Evolutionary conservation across 257 asterid genomes (phyloP), one percentile per base, ranked within the genome.

Genomic region (Primulina eburnea): DNA sequence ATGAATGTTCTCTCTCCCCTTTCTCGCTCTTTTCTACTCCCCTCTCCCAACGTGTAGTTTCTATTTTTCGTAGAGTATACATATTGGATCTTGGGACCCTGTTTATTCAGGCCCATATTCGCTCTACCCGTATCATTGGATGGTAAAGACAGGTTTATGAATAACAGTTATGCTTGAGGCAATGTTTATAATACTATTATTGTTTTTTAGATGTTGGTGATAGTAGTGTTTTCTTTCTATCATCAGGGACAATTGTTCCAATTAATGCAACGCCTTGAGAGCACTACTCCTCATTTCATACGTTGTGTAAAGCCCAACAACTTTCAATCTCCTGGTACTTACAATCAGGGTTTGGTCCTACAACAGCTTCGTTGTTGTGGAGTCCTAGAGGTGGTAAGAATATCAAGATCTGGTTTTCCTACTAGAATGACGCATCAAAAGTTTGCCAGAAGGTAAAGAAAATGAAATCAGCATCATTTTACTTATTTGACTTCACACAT

Each of bases 231-330:
- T 66, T 38, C 60, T 68, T 78, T 55, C 43, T 53, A 5, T 62
- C 60, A 33, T 60, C 83, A 93, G 99, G 82, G 95, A 62, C 97
- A 94, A 84, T 69, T 94, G 59, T 91, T 89, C 82, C 95, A 88
- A 82, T 73, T 94, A 80, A 91, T 94, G 99, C 95, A 91, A 81
- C 93, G 96, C 26, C 89, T 94, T 60, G 97, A 83, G 86, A 91
- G 73, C 74, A 94, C 99, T 5, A 91, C 97, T 20, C 94, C 99
- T 24, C 99, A 94, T 88, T 94, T 94, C 79, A 84, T 94, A 74
- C 99, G 99, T 65, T 94, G 99, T 79, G 83, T 94, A 80, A 94
- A 94, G 88, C 96, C 99, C 75, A 94, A 91, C 79, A 86, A 88
- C 79, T 73, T 76, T 69, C 95, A 87, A 60, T 87, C 95, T 79